These are phyloP conservation scores for Ophiostoma novo-ulmi DNA, from an alignment of 2,329 filamentous ascomycete species.

Conservation along the genomic window DNA sequence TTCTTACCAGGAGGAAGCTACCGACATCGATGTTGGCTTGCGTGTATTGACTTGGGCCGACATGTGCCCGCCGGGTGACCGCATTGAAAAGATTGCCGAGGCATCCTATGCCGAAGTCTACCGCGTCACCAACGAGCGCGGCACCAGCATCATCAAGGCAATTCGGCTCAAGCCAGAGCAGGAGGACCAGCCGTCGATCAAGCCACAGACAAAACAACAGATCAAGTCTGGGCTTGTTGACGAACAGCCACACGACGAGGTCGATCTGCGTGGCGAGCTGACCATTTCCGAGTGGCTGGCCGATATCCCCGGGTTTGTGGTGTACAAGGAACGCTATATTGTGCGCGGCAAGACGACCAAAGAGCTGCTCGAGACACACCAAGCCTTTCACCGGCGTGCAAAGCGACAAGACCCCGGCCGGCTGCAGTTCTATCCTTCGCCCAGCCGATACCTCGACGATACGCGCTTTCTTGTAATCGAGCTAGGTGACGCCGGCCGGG, in stretches of 20 bases:
- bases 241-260: conserved; percentile 52
- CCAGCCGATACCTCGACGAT: conserved; percentile 53
- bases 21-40: conserved; percentile 32
- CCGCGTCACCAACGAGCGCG: conserved; percentile 53
- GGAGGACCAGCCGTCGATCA: conserved; percentile 48
- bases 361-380: conserved; percentile 55
- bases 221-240: conserved; percentile 51
- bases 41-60: conserved; percentile 53
- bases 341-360: conserved; percentile 52
- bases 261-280: conserved; percentile 54
- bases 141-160: conserved; percentile 61
- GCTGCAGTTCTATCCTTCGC: conserved; percentile 58
- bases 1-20: conserved; percentile 23
- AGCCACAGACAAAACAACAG: conserved; percentile 53
- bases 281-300: conserved; percentile 60
- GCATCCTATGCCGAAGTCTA: conserved; percentile 64
- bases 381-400: conserved; percentile 49
- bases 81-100: conserved; percentile 60
- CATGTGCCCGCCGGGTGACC: conserved; percentile 49
- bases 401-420: conserved; percentile 53
- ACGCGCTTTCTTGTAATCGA: conserved; percentile 59
- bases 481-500: conserved; percentile 56
- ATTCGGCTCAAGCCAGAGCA: conserved; percentile 44
- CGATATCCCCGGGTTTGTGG: conserved; percentile 59
- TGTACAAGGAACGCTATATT: conserved; percentile 60